Conservation (phyloP, 441 rosid genomes). For the Adansonia gregorii region DNA sequence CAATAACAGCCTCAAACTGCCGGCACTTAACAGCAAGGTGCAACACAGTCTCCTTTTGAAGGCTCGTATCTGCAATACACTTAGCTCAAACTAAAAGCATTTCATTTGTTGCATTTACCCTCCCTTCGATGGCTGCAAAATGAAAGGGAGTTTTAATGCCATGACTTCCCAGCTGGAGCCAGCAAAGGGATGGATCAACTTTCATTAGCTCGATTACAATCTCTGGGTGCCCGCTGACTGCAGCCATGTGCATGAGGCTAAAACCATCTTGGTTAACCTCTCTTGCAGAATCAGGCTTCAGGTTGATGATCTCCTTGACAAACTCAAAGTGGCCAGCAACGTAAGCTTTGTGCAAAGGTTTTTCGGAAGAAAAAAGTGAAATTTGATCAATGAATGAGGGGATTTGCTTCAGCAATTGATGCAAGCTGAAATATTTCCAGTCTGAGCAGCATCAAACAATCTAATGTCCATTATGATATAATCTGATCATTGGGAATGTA, state of each 20-base stretch:
- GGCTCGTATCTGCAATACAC: not conserved
- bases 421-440: slow-evolving; percentile 29
- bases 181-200: not conserved
- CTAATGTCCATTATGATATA: slow-evolving; percentile 29
- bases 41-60: slow-evolving; percentile 26
- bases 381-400: slow-evolving; percentile 14
- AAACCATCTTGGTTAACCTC: not conserved
- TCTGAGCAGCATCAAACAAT: slow-evolving; percentile 33
- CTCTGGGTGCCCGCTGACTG: not conserved
- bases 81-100: slow-evolving; percentile 16
- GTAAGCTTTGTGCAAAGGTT: slow-evolving; percentile 27
- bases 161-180: not conserved
- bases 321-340: slow-evolving; percentile 25
- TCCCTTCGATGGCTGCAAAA: slow-evolving; percentile 25
- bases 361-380: slow-evolving; percentile 20
- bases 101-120: slow-evolving; percentile 2
- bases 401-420: slow-evolving; percentile 26
- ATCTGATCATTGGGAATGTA: not conserved
- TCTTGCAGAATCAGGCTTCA: not conserved
- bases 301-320: slow-evolving; percentile 16
- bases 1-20: slow-evolving; percentile 4
- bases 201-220: not conserved
- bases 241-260: slow-evolving; percentile 16
- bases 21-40: slow-evolving; percentile 24
- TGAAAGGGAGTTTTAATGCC: slow-evolving; percentile 6